phyloP scores from a whole-genome alignment of 495 filamentous ascomycete species.

The Trypethelium eluteriae region DNA sequence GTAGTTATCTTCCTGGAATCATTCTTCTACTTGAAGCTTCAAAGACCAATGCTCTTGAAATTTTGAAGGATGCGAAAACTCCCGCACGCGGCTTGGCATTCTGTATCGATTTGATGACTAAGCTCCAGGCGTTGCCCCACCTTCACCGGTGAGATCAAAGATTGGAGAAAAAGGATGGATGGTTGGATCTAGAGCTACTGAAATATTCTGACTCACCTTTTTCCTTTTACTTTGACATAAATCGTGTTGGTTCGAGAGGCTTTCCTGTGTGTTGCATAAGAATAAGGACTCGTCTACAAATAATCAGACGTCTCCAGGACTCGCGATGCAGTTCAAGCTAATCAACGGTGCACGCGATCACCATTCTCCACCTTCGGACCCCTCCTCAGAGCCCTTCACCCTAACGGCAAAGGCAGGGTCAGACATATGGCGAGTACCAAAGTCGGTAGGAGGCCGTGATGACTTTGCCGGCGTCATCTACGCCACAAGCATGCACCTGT shows the following conservation, averaged over 20 bases:
- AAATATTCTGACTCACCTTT: no score
- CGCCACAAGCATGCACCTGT: not conserved
- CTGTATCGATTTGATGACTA: not conserved
- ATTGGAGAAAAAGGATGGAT: no score
- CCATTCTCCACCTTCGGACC: not conserved
- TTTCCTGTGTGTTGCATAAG: no score
- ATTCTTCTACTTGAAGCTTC: not conserved
- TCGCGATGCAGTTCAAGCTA: not conserved
- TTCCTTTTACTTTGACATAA: no score
- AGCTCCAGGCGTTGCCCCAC: not conserved
- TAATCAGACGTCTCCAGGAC: no score
- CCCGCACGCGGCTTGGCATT: not conserved
- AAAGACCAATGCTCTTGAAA: not conserved
- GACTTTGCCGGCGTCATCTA: not conserved
- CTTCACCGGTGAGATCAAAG: not conserved
- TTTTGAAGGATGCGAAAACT: not conserved
- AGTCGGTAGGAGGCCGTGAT: not conserved
- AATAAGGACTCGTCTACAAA: no score
- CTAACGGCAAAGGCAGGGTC: slow-evolving; percentile 1
- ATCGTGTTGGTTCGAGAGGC: no score
- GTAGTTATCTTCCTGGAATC: not conserved
- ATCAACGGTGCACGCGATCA: not conserved
- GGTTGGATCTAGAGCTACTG: no score
- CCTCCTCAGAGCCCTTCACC: not conserved
- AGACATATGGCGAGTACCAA: not conserved